Base-by-base conservation (phyloP, 768 basidiomycete genomes). In the Leccinellum luteum region DNA sequence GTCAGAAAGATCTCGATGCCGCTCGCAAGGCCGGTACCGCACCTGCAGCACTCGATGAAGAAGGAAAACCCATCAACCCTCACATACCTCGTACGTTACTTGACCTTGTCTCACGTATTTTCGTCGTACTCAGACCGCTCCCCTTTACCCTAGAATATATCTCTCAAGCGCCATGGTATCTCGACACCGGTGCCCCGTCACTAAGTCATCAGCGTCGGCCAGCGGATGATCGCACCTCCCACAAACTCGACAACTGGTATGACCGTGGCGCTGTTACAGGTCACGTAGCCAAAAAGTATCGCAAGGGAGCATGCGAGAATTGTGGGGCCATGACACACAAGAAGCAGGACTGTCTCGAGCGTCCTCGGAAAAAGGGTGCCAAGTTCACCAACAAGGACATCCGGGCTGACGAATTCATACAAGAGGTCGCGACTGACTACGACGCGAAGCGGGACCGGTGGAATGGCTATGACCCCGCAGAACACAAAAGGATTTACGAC, bases 21-120 rank as follows among this genome's bases (percentile, higher is more conserved):
- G 96, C 96, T 58, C 90, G 96, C 54, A 98, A 98, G 78, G 97
- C 96, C 35, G 96, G 97, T 74, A 98, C 96, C 10, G 97, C 95
- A 13, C 92, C 95, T 21, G 93, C 96, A 25, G 95, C 94, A 30
- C 79, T 97, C 31, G 97, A 99, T 69, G 91, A 94, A 73, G 89
- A 97, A 72, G 97, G 97, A 52, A 87, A 84, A 67, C 86, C 94
- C 51, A 98, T 99, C 76, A 99, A 98, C 68, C 97, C 97, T 32
- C 97, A 99, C 74, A 98, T 99, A 76, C 97, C 97, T 69, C 93
- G 94, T 94, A 64, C 60, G 90, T 79, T n/a, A 41, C 19, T 48
- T 5, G 31, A 34, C 23, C n/a, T 45, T 17, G 1, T 48, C 19
- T 25, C 28, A 3, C 56, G 6, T 34, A 12, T 41, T 27, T 0